These are phyloP conservation scores for Thalassia testudinum DNA, from an alignment of 116 monocot species.

Conservation along the genomic window DNA sequence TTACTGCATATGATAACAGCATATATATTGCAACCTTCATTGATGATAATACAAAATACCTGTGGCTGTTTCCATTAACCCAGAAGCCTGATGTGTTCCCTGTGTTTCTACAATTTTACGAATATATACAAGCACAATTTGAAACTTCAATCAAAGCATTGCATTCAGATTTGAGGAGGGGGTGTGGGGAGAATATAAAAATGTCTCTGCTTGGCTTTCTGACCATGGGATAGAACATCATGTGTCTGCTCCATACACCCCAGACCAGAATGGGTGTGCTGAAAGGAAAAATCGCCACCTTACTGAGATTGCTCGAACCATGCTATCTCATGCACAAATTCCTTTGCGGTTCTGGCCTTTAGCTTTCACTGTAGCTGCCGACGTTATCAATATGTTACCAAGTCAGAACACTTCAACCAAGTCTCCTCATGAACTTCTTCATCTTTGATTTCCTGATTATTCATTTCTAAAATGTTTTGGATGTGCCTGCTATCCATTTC, in stretches of 20 bases:
- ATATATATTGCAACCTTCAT: slow-evolving; percentile 3
- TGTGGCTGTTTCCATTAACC: background rate
- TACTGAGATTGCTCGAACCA: background rate
- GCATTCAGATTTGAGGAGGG: slow-evolving; percentile 9
- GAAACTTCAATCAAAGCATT: background rate
- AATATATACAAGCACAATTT: background rate
- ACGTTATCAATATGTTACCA: too few species aligned
- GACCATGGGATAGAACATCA: background rate
- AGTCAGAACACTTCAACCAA: too few species aligned
- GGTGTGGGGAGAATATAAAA: slow-evolving; percentile 8
- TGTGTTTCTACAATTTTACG: background rate
- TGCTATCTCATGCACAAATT: background rate
- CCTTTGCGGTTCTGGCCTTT: background rate
- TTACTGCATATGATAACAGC: background rate
- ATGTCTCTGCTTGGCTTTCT: background rate
- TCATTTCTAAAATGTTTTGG: too few species aligned
- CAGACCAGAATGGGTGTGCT: slow-evolving; percentile 6
- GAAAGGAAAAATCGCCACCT: too few species aligned
- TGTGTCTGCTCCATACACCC: slow-evolving; percentile 3
- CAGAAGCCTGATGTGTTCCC: background rate
- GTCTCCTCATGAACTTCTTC: too few species aligned
- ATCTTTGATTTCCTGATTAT: too few species aligned
- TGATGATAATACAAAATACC: background rate
- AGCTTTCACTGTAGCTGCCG: too few species aligned
- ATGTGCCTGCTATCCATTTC: too few species aligned